Evolutionary conservation across 2,329 filamentous ascomycete species (phyloP).

Genomic region (Neonectria sp.): DNA sequence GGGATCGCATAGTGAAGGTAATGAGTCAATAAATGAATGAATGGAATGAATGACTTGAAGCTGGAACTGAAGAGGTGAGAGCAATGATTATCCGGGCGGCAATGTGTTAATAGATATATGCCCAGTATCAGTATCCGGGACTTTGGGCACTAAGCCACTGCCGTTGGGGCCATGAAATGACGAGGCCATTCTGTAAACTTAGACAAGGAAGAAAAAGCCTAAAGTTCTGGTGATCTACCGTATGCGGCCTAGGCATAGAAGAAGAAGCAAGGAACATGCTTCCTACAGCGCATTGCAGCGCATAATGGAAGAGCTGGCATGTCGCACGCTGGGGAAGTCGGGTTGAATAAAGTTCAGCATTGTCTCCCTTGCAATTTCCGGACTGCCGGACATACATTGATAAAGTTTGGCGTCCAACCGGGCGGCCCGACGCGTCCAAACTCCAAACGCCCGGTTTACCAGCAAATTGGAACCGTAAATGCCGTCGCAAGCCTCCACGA

Average conservation of each 20-base stretch:
- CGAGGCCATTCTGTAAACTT: background rate
- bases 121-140: background rate
- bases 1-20: slow-evolving; percentile 27
- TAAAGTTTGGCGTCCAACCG: background rate
- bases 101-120: background rate
- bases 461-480: background rate
- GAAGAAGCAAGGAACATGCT: background rate
- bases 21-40: background rate
- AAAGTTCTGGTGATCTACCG: background rate
- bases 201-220: background rate
- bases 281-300: background rate
- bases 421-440: background rate
- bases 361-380: slow-evolving; percentile 9
- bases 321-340: background rate
- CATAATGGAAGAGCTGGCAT: background rate
- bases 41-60: slow-evolving; percentile 6
- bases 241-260: background rate
- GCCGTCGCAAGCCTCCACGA: background rate
- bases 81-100: background rate
- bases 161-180: background rate
- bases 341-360: slow-evolving; percentile 2
- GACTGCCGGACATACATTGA: background rate
- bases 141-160: background rate
- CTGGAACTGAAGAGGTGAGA: background rate
- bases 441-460: background rate